Evolutionary conservation across 352 stramenopile species (phyloP).

Genomic region (Phytophthora pseudosyringae): DNA sequence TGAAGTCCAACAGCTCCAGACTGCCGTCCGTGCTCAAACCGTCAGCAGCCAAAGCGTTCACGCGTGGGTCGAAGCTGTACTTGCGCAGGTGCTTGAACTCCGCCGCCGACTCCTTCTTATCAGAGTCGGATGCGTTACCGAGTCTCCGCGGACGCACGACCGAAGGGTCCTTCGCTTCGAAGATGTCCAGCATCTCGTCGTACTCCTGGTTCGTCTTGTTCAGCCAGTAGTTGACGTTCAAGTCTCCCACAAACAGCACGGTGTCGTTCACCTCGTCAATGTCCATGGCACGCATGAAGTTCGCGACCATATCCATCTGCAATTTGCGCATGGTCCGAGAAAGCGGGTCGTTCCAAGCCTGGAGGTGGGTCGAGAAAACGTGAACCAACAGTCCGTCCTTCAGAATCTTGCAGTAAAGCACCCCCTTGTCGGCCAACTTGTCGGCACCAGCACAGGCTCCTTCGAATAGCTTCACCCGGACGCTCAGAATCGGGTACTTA

Average conservation of each 20-base stretch:
- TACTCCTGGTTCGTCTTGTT: slow-evolving; percentile 80
- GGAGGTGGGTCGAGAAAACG: slow-evolving; percentile 77
- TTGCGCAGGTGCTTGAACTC: slow-evolving; percentile 50
- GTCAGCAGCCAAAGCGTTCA: slow-evolving; percentile 71
- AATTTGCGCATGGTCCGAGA: slow-evolving; percentile 62
- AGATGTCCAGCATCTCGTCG: slow-evolving; percentile 78
- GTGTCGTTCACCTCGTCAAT: slow-evolving; percentile 68
- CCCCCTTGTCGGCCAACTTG: slow-evolving; percentile 77
- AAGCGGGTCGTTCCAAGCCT: slow-evolving; percentile 75
- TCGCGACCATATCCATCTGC: slow-evolving; percentile 71
- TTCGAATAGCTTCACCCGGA: slow-evolving; percentile 78
- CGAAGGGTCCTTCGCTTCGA: slow-evolving; percentile 61
- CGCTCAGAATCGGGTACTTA: slow-evolving; percentile 78
- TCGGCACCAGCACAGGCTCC: slow-evolving; percentile 67
- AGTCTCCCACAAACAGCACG: slow-evolving; percentile 68
- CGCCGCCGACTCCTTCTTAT: slow-evolving; percentile 30
- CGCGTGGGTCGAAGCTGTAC: slow-evolving; percentile 75
- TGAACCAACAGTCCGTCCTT: slow-evolving; percentile 78
- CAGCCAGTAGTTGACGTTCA: slow-evolving; percentile 84
- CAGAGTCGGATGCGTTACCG: slow-evolving; percentile 24
- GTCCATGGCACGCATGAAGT: slow-evolving; percentile 59
- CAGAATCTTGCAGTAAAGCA: slow-evolving; percentile 83
- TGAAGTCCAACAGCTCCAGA: slow-evolving; percentile 76
- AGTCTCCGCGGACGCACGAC: slow-evolving; percentile 30
- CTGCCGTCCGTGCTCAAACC: slow-evolving; percentile 78